phyloP scores from a whole-genome alignment of 1,139 yeast genomes.

The Yamadazyma conglobata region DNA sequence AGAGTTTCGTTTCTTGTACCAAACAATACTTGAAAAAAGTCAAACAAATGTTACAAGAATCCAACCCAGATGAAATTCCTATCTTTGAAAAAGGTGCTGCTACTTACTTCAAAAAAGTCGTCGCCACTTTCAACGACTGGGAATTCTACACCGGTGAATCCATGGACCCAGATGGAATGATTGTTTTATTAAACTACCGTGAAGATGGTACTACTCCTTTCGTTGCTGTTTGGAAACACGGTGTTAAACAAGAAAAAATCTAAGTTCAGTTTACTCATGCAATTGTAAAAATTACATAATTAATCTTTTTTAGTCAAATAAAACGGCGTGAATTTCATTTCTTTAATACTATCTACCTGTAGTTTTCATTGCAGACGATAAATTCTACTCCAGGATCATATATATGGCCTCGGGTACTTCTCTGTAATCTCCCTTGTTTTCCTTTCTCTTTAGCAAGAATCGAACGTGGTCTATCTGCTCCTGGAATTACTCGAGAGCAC shows the following conservation, averaged over 20 bases:
- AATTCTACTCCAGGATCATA: too few species aligned
- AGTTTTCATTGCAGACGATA: too few species aligned
- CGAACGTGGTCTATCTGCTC: too few species aligned
- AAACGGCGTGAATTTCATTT: too few species aligned
- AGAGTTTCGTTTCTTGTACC: constrained; percentile 91
- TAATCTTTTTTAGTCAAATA: too few species aligned
- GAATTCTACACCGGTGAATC: constrained; percentile 99
- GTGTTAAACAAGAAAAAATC: constrained; percentile 84
- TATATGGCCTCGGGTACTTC: too few species aligned
- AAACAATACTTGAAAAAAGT: constrained; percentile 98
- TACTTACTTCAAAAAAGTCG: constrained; percentile 90
- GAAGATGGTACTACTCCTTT: constrained; percentile 98
- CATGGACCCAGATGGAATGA: constrained; percentile 99
- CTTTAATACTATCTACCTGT: too few species aligned
- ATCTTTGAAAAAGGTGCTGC: constrained; percentile 96
- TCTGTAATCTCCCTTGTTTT: too few species aligned
- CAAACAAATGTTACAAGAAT: constrained; percentile 85
- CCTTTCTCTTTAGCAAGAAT: too few species aligned
- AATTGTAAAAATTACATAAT: too few species aligned
- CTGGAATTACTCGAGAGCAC: too few species aligned
- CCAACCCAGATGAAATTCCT: constrained; percentile 81
- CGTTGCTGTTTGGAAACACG: constrained; percentile 99
- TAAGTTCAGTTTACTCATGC: constrained; percentile 51
- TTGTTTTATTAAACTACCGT: constrained; percentile 98
- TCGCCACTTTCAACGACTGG: constrained; percentile 96